Base-by-base conservation (phyloP, 1,284 basidiomycete genomes). In the Termitomyces sp. region DNA sequence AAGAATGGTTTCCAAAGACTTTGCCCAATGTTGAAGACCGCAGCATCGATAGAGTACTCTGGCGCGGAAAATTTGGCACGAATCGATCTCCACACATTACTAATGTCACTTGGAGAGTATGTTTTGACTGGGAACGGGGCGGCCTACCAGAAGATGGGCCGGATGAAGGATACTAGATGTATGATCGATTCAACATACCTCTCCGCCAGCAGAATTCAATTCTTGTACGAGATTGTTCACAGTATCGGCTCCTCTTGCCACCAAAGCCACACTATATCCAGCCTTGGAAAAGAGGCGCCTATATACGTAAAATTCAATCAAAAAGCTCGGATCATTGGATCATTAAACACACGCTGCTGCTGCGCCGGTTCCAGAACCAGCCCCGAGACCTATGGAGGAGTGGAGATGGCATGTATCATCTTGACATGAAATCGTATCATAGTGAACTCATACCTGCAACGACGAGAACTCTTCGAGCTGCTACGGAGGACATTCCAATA, bases 1-100 rank as follows among this genome's bases (percentile, higher is more conserved):
- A 91, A 67, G 76, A 91, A 91, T 1, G 74, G 71, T 67, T 88
- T 88, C 73, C 78, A 86, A 5, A 82, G 67, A 5, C 73, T 77
- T 35, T 75, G 65, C 1, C 72, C 83, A 0, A 75, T 78, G 63
- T 91, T 91, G 71, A 77, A 91, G 16, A 91, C 62, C 1, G 84
- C 87, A 4, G 75, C 84, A 19, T 81, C 80, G 44, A 90, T 74
- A 34, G 73, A 73, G 33, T 73, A 74, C 19, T 69, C 58, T 0
- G 77, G 72, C 28, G 72, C 66, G 0, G 73, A 70, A 69, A 80
- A 90, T 43, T 71, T 73, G 19, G 67, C 57, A 49, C 76, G 77
- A 64, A 90, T 79, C 10, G 72, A 65, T 5, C 66, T 61, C 70
- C 88, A 89, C 1, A 75, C 79, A 13, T 71, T 62, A 11, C 75